A percentile compares a stretch with the other conserved stretches of the same genome.
These are phyloP conservation scores for Lasiodiplodia hormozganensis DNA, from an alignment of 2,329 filamentous ascomycete genomes.

Conservation along the genomic window DNA sequence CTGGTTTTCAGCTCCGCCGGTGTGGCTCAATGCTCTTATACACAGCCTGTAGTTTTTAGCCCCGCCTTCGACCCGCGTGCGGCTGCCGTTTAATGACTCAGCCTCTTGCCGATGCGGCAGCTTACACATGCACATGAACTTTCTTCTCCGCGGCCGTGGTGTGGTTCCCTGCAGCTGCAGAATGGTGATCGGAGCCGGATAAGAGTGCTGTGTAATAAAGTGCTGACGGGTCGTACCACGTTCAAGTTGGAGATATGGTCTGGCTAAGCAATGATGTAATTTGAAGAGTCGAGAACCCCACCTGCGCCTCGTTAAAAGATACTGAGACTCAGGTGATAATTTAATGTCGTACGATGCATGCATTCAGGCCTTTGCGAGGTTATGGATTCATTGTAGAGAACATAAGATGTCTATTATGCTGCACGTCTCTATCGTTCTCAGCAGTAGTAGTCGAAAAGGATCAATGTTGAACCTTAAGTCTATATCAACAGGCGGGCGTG, in stretches of 20 bases:
- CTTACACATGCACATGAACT: not conserved
- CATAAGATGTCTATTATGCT: not conserved
- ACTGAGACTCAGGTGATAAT: not conserved
- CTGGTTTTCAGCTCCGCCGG: not conserved
- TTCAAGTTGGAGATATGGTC: not conserved
- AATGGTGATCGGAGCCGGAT: too few relatives aligned
- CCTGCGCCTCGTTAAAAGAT: not conserved
- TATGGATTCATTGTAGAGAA: not conserved
- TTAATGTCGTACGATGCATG: not conserved
- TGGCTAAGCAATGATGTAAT: constrained; percentile 8
- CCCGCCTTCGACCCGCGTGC: not conserved
- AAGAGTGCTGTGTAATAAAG: constrained; percentile 1
- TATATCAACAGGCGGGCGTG: not conserved
- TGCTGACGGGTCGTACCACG: not conserved
- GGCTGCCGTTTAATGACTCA: constrained; percentile 6
- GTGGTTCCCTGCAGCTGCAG: not conserved
- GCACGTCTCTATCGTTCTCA: not conserved
- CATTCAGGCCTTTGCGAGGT: not conserved
- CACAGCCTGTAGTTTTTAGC: not conserved
- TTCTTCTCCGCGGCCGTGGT: not conserved
- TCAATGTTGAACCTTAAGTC: not conserved
- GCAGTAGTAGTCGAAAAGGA: not conserved
- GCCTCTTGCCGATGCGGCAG: constrained; percentile 12
- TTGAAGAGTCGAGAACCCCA: not conserved
- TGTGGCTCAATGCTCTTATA: not conserved